These are phyloP conservation scores for Sarocladiaceae sp. DNA, from an alignment of 2,329 filamentous ascomycete species.

Conservation along the genomic window DNA sequence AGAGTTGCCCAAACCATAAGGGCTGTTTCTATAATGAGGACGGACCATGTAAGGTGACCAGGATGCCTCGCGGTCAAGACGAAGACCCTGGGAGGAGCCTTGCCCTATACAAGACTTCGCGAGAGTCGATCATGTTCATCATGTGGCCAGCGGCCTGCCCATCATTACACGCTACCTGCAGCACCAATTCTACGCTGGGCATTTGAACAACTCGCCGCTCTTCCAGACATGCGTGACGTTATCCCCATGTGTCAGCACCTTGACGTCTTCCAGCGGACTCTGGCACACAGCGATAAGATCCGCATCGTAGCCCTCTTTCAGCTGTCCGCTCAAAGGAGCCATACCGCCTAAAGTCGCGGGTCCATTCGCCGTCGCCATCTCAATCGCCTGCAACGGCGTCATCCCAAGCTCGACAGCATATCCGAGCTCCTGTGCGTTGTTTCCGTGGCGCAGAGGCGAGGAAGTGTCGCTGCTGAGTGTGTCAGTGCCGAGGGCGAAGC, in stretches of 20 bases:
- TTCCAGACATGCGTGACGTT: constrained; percentile 43
- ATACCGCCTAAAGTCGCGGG: constrained; percentile 37
- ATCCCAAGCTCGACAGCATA: constrained; percentile 41
- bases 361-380: constrained; percentile 39
- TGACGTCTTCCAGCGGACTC: constrained; percentile 38
- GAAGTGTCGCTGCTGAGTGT: constrained; percentile 27
- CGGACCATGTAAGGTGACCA: no score
- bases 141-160: no score
- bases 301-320: constrained; percentile 39
- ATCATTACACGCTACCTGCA: no score
- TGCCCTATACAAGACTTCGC: no score
- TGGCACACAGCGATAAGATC: constrained; percentile 38
- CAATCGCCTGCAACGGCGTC: constrained; percentile 41
- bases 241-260: constrained; percentile 27
- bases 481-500: constrained; percentile 42
- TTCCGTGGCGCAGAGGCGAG: constrained; percentile 28
- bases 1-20: no score
- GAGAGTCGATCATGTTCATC: no score
- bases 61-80: no score
- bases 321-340: constrained; percentile 36
- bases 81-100: no score
- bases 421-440: constrained; percentile 31
- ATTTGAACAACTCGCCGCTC: constrained; percentile 34
- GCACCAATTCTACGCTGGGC: no score
- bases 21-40: no score